A percentile compares a stretch with the other conserved stretches of the same genome.
These are phyloP conservation scores for Phytophthora agathidicida DNA, from an alignment of 352 stramenopile species.

Conservation along the genomic window DNA sequence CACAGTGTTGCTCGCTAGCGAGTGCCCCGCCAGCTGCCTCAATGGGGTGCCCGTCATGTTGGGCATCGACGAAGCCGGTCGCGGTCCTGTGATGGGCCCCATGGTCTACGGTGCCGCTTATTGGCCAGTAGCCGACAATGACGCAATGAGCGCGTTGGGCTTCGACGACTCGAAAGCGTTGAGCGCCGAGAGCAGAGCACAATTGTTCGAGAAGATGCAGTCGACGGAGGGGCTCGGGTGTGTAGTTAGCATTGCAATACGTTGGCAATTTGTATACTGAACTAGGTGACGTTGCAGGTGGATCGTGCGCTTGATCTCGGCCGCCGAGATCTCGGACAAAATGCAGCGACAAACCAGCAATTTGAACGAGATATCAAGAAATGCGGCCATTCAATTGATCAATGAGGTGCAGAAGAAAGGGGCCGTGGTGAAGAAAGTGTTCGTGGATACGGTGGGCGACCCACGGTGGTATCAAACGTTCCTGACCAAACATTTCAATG, in stretches of 20 bases:
- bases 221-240: slow-evolving; percentile 69
- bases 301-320: slow-evolving; percentile 91
- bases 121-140: slow-evolving; percentile 80
- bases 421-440: slow-evolving; percentile 89
- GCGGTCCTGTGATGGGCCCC: slow-evolving; percentile 93
- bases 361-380: slow-evolving; percentile 95
- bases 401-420: slow-evolving; percentile 86
- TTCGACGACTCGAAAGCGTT: slow-evolving; percentile 97
- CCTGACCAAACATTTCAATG: slow-evolving; percentile 91
- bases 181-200: slow-evolving; percentile 82
- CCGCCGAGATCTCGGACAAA: slow-evolving; percentile 94
- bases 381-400: slow-evolving; percentile 94
- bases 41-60: slow-evolving; percentile 85
- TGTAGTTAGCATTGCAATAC: slow-evolving; percentile 9
- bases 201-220: slow-evolving; percentile 91
- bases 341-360: slow-evolving; percentile 93
- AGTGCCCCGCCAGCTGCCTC: slow-evolving; percentile 65
- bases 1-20: slow-evolving; percentile 62
- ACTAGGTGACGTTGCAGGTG: slow-evolving; percentile 56
- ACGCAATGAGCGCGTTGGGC: slow-evolving; percentile 80
- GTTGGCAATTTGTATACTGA: slow-evolving; percentile 1
- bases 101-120: slow-evolving; percentile 96
- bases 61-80: slow-evolving; percentile 95
- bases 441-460: slow-evolving; percentile 96
- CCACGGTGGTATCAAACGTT: slow-evolving; percentile 91